Conservation (phyloP, 148 eudicot species). For the Pharnaceum exiguum region DNA sequence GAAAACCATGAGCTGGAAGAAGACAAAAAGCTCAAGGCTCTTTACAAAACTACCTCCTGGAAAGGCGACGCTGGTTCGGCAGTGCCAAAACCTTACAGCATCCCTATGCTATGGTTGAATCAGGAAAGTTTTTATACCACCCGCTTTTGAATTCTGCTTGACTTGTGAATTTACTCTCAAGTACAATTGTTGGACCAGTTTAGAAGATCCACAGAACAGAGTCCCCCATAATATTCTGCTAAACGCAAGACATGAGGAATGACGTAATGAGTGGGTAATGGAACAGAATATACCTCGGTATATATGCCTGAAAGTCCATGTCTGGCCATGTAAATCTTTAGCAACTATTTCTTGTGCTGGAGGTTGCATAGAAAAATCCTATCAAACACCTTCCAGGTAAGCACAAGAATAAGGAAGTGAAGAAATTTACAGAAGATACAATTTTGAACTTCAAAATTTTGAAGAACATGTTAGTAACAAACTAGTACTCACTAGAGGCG, state of each 20-base stretch:
- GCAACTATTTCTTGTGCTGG: slow-evolving; percentile 93
- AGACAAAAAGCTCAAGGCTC: too few relatives aligned
- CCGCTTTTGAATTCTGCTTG: too few relatives aligned
- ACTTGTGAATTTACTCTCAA: too few relatives aligned
- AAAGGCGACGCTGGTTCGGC: too few relatives aligned
- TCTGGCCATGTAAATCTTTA: slow-evolving; percentile 89
- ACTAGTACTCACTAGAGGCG: slow-evolving; percentile 63
- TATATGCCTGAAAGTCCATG: slow-evolving; percentile 94
- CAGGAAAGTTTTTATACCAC: too few relatives aligned
- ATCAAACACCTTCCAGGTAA: slow-evolving; percentile 29
- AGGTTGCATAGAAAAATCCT: slow-evolving; percentile 99
- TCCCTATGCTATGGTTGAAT: too few relatives aligned
- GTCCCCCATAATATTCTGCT: not conserved
- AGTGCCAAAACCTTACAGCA: too few relatives aligned
- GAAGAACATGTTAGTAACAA: not conserved
- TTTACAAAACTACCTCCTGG: too few relatives aligned
- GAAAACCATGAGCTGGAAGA: too few relatives aligned
- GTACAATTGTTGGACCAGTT: too few relatives aligned
- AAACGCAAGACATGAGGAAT: not conserved
- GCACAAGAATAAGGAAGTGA: slow-evolving; percentile 19
- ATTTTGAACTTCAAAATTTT: not conserved
- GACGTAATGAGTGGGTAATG: not conserved
- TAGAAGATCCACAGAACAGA: not conserved
- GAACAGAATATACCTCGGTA: slow-evolving; percentile 55
- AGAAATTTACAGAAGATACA: not conserved